Conservation (phyloP, 164 flowering plant genomes). For the Dillenia suffruticosa region DNA sequence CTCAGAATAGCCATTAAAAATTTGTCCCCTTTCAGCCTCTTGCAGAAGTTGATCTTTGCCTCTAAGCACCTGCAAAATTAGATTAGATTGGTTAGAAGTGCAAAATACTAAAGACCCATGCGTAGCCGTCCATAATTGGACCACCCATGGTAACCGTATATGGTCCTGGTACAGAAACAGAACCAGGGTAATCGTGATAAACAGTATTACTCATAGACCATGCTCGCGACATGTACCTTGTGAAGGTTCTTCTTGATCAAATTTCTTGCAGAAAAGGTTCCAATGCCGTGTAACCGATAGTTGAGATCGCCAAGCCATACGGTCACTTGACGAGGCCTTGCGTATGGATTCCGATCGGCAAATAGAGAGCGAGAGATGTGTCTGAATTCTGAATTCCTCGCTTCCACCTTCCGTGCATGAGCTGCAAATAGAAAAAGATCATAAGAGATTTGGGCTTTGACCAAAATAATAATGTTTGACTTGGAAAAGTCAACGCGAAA, state of each 20-base stretch:
- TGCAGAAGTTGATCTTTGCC: conserved; percentile 70
- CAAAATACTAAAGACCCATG: too few species aligned
- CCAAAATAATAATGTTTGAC: too few species aligned
- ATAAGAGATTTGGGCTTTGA: neutral
- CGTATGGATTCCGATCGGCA: conserved; percentile 45
- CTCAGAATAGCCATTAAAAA: conserved; percentile 63
- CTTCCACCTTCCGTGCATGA: conserved; percentile 68
- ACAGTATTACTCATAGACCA: too few species aligned
- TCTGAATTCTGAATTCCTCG: conserved; percentile 53
- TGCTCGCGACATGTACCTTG: conserved; percentile 19
- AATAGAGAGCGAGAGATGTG: conserved; percentile 54
- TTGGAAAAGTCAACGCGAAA: too few species aligned
- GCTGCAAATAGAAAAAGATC: conserved; percentile 32
- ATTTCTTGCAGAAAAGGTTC: conserved; percentile 42
- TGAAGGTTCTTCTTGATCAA: conserved; percentile 52
- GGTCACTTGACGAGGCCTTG: conserved; percentile 44
- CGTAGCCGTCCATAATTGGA: too few species aligned
- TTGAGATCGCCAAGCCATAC: conserved; percentile 85
- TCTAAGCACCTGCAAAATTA: conserved; percentile 33
- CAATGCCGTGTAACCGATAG: conserved; percentile 62
- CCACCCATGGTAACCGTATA: too few species aligned
- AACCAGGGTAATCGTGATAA: too few species aligned
- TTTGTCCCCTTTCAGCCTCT: conserved; percentile 65
- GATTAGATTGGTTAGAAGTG: too few species aligned
- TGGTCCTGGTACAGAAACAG: too few species aligned